Percentiles rank a stretch among this genome's conserved stretches.
Conservation (phyloP, 2,329 filamentous ascomycete genomes). For the Pseudocercospora macadamiae region DNA sequence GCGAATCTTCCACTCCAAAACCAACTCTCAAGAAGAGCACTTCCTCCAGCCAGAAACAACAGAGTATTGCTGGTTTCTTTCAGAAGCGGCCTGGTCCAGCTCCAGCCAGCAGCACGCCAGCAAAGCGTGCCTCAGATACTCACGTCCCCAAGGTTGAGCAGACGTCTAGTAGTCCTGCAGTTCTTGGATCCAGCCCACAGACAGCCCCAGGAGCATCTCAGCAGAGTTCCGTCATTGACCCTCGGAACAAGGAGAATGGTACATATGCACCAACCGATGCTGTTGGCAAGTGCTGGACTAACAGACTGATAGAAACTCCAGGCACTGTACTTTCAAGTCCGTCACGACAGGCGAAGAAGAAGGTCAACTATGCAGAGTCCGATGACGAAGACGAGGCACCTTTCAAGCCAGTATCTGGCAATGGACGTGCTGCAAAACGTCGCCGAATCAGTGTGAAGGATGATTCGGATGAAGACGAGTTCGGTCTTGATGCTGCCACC, state of each 20-base stretch:
- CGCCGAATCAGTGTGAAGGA: conserved; percentile 66
- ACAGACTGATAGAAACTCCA: conserved; percentile 47
- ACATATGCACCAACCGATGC: conserved; percentile 26
- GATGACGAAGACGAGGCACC: conserved; percentile 75
- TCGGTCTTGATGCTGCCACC: conserved; percentile 60
- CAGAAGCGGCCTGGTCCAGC: conserved; percentile 52
- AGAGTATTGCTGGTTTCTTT: conserved; percentile 80
- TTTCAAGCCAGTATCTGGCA: conserved; percentile 59
- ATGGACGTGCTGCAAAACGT: conserved; percentile 56
- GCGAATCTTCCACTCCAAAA: conserved; percentile 18
- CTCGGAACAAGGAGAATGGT: conserved; percentile 58
- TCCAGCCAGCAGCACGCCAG: conserved; percentile 49
- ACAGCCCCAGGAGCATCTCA: conserved; percentile 31
- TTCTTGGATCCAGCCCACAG: conserved; percentile 22
- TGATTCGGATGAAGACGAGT: conserved; percentile 70
- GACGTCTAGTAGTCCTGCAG: conserved; percentile 20
- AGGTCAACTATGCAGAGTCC: conserved; percentile 82
- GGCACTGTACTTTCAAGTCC: conserved; percentile 67
- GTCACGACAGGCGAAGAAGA: conserved; percentile 71
- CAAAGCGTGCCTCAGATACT: conserved; percentile 36
- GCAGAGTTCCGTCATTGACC: conserved; percentile 57
- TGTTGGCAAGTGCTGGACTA: conserved; percentile 42
- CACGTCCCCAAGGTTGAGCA: conserved; percentile 8
- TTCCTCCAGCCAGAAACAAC: conserved; percentile 53
- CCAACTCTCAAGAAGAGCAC: conserved; percentile 47